phyloP scores from a whole-genome alignment of 768 basidiomycete genomes.

The Pisolithus albus region DNA sequence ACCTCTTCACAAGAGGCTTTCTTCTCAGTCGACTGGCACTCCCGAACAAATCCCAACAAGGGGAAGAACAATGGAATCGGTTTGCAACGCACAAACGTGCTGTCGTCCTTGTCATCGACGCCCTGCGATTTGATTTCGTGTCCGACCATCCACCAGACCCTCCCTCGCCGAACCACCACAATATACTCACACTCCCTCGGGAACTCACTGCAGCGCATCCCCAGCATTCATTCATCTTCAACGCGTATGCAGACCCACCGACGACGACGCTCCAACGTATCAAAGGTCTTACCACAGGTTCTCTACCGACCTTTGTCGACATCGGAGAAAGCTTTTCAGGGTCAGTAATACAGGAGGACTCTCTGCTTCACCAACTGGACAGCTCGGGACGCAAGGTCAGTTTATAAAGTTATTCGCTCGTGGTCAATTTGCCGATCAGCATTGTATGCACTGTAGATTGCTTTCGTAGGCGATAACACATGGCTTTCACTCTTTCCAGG shows the following conservation, averaged over 20 bases:
- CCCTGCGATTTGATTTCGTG: constrained; percentile 91
- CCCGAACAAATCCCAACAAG: constrained; percentile 37
- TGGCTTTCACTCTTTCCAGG: constrained; percentile 88
- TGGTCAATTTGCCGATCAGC: too few species aligned
- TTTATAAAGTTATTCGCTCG: not conserved
- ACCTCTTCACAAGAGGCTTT: constrained; percentile 89
- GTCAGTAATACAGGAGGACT: constrained; percentile 82
- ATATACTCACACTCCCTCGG: constrained; percentile 72
- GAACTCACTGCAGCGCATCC: constrained; percentile 63
- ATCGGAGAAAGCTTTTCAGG: constrained; percentile 90
- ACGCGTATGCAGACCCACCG: constrained; percentile 89
- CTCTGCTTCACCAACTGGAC: constrained; percentile 67
- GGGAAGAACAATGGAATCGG: constrained; percentile 37
- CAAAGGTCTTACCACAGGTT: constrained; percentile 92
- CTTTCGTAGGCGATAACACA: constrained; percentile 95
- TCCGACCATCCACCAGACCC: constrained; percentile 55
- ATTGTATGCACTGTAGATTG: constrained; percentile 38
- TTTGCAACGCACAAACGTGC: constrained; percentile 70
- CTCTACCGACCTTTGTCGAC: constrained; percentile 92
- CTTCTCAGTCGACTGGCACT: constrained; percentile 62
- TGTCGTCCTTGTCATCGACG: constrained; percentile 83
- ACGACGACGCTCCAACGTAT: constrained; percentile 93
- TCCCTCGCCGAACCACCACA: constrained; percentile 66
- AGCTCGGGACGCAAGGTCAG: constrained; percentile 53
- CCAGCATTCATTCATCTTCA: constrained; percentile 74